These are phyloP conservation scores for Mucor lusitanicus DNA, from an alignment of 371 early-diverging fungal species.

Conservation along the genomic window DNA sequence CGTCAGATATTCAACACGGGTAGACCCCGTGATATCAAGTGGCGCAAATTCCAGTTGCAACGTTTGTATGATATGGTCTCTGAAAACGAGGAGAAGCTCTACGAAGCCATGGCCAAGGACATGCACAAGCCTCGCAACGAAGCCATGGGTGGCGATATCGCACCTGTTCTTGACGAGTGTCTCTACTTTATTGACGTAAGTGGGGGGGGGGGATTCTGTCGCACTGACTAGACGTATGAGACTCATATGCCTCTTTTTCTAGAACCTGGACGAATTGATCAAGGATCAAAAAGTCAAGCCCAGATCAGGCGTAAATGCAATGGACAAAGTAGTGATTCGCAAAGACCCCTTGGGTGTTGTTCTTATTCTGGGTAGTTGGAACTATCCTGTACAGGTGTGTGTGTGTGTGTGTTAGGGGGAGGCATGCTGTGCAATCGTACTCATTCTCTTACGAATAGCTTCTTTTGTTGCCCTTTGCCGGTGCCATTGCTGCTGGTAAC, in stretches of 20 bases:
- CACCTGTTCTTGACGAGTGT: slow-evolving; percentile 58
- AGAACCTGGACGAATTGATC: slow-evolving; percentile 66
- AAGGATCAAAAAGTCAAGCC: slow-evolving; percentile 52
- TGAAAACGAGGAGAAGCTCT: slow-evolving; percentile 65
- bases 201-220: no score
- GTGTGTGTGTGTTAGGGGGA: not conserved
- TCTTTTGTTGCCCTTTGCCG: slow-evolving; percentile 38
- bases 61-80: slow-evolving; percentile 63
- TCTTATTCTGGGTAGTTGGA: slow-evolving; percentile 58
- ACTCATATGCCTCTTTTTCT: not conserved
- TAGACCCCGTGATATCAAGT: slow-evolving; percentile 51
- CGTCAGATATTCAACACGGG: slow-evolving; percentile 40
- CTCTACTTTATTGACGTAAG: slow-evolving; percentile 46
- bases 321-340: slow-evolving; percentile 56
- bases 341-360: slow-evolving; percentile 82
- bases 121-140: slow-evolving; percentile 62
- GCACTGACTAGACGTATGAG: not conserved
- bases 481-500: slow-evolving; percentile 93
- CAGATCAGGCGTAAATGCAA: slow-evolving; percentile 25
- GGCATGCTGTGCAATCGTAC: not conserved
- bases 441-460: not conserved
- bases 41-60: slow-evolving; percentile 73
- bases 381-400: slow-evolving; percentile 47
- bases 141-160: slow-evolving; percentile 65
- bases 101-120: slow-evolving; percentile 68